Evolutionary conservation across 164 flowering plant genomes (phyloP).

Genomic region (Liquidambar formosana): DNA sequence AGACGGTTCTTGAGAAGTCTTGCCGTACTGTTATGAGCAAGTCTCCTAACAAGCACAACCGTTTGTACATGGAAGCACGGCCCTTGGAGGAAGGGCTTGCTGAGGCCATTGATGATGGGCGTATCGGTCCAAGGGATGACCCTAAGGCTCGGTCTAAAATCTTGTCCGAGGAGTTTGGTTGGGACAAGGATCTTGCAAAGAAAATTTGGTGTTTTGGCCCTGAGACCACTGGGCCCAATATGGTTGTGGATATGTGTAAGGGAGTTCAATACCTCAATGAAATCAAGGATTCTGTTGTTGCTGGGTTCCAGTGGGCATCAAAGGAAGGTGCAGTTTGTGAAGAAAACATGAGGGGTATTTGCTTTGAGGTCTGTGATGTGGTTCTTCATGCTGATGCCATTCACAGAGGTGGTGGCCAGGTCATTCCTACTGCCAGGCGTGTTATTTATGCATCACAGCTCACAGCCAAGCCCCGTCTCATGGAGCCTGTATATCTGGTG

Average conservation of each 20-base stretch:
- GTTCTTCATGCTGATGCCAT: no score
- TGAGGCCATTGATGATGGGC: constrained; percentile 61
- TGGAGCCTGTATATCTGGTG: constrained; percentile 60
- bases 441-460: constrained; percentile 58
- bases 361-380: constrained; percentile 60
- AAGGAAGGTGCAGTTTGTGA: constrained; percentile 57
- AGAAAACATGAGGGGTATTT: constrained; percentile 54
- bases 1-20: constrained; percentile 52
- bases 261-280: constrained; percentile 63
- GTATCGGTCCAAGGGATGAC: constrained; percentile 61
- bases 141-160: constrained; percentile 49
- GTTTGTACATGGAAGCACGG: constrained; percentile 62
- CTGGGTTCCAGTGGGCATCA: constrained; percentile 63
- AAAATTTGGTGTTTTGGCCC: constrained; percentile 68
- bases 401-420: constrained; percentile 66
- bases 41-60: constrained; percentile 62
- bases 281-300: constrained; percentile 63
- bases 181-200: constrained; percentile 63
- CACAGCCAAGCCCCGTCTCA: constrained; percentile 55
- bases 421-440: constrained; percentile 54
- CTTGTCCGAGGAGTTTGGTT: constrained; percentile 51
- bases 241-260: constrained; percentile 68
- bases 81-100: constrained; percentile 53
- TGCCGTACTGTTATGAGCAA: constrained; percentile 55
- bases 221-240: constrained; percentile 59